A percentile compares a stretch with the other conserved stretches of the same genome.
Evolutionary conservation across 2,329 filamentous ascomycete genomes (phyloP).

Genomic region (Sarocladium strictum): DNA sequence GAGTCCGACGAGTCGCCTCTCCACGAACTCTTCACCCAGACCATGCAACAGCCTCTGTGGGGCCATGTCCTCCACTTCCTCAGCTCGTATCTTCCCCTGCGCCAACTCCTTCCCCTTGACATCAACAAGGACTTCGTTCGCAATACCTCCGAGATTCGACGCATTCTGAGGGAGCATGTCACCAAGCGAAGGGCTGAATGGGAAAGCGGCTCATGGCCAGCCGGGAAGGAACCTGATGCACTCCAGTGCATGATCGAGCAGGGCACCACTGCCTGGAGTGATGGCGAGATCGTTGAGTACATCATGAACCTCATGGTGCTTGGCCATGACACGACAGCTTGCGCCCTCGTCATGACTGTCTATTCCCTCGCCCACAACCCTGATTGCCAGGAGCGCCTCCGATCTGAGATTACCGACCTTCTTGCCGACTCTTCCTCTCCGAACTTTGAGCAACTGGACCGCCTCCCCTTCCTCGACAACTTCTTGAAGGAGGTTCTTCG

Average conservation of each 20-base stretch:
- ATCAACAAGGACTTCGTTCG: slow-evolving; percentile 29
- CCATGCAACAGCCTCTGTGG: slow-evolving; percentile 20
- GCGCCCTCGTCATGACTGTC: slow-evolving; percentile 34
- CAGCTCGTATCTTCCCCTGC: slow-evolving; percentile 27
- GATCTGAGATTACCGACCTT: slow-evolving; percentile 27
- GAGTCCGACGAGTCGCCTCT: slow-evolving; percentile 19
- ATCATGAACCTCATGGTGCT: slow-evolving; percentile 36
- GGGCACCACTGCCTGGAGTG: slow-evolving; percentile 13
- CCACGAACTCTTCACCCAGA: slow-evolving; percentile 16
- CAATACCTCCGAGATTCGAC: slow-evolving; percentile 22
- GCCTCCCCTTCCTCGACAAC: slow-evolving; percentile 32
- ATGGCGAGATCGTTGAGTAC: slow-evolving; percentile 24
- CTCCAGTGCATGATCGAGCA: slow-evolving; percentile 30
- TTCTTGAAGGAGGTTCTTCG: slow-evolving; percentile 38
- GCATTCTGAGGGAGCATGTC: slow-evolving; percentile 21
- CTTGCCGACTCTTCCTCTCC: slow-evolving; percentile 10
- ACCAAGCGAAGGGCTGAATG: slow-evolving; percentile 9
- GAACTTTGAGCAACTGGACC: slow-evolving; percentile 20
- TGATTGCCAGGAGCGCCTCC: slow-evolving; percentile 30
- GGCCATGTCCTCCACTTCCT: slow-evolving; percentile 24
- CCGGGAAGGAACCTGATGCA: slow-evolving; percentile 15
- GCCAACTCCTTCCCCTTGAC: slow-evolving; percentile 28
- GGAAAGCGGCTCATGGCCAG: slow-evolving; percentile 4
- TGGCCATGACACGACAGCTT: slow-evolving; percentile 40
- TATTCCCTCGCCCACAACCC: slow-evolving; percentile 31